Conservation (phyloP, 2,329 filamentous ascomycete genomes). For the Trichoderma polysporum region DNA sequence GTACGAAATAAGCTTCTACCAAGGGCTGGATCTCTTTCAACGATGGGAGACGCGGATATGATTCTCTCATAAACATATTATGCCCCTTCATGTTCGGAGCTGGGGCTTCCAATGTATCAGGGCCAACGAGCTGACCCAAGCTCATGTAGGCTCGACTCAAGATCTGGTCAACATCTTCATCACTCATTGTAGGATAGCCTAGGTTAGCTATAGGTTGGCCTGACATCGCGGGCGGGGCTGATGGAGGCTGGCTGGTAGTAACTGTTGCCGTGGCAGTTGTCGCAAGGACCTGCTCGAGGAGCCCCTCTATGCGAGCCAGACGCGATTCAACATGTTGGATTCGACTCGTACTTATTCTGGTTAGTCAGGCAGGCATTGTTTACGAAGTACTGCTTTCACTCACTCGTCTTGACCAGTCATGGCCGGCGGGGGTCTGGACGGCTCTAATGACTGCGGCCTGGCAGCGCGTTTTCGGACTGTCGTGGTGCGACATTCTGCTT, state of each 20-base stretch:
- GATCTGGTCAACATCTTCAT: not conserved
- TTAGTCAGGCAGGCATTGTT: not conserved
- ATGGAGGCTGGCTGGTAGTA: not conserved
- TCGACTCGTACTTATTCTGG: not conserved
- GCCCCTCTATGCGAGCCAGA: not conserved
- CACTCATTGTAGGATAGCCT: too few relatives aligned
- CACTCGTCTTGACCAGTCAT: not conserved
- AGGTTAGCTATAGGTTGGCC: too few relatives aligned
- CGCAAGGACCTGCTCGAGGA: not conserved
- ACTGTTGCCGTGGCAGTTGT: not conserved
- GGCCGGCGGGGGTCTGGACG: not conserved
- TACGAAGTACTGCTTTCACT: not conserved
- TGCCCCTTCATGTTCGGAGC: too few relatives aligned
- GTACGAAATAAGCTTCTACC: not conserved
- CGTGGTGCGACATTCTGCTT: not conserved
- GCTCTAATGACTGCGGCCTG: not conserved
- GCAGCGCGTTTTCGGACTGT: not conserved
- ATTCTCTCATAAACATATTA: too few relatives aligned
- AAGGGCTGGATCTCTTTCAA: not conserved
- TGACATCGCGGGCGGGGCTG: not conserved
- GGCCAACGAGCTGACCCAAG: not conserved
- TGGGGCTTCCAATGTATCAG: too few relatives aligned
- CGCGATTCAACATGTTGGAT: not conserved
- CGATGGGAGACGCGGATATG: not conserved
- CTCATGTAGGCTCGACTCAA: not conserved